A percentile compares a stretch with the other conserved stretches of the same genome.
phyloP scores from a whole-genome alignment of 441 rosid species.

The Gossypium gossypioides region DNA sequence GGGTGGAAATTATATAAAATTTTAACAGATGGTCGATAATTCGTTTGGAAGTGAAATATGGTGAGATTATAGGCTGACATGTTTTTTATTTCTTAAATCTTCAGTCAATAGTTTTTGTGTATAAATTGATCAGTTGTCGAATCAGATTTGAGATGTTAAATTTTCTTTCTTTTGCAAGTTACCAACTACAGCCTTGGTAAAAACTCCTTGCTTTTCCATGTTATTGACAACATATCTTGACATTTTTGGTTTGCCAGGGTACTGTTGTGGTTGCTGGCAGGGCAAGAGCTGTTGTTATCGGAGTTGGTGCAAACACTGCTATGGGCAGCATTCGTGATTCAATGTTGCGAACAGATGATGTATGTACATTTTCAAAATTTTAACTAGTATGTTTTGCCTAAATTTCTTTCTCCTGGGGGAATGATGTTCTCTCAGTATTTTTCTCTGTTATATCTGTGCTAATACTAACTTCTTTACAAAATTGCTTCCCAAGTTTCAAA shows the following conservation, averaged over 20 bases:
- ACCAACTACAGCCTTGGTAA: neutral
- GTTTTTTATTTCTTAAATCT: neutral
- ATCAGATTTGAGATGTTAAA: neutral
- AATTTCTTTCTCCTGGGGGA: neutral
- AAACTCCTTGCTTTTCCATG: conserved; percentile 4
- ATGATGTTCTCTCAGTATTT: conserved; percentile 6
- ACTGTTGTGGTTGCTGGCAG: conserved; percentile 85
- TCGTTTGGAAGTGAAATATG: neutral
- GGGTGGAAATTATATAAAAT: neutral
- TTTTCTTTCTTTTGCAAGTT: conserved; percentile 6
- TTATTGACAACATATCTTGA: conserved; percentile 6
- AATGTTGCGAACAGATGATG: conserved; percentile 88
- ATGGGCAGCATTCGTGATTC: conserved; percentile 98
- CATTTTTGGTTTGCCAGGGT: conserved; percentile 59
- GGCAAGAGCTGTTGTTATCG: conserved; percentile 88
- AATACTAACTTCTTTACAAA: neutral
- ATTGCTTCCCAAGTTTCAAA: conserved; percentile 2
- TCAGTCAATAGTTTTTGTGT: neutral
- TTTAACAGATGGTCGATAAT: neutral
- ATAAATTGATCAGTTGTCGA: neutral
- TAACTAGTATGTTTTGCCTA: conserved; percentile 8
- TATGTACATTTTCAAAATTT: conserved; percentile 27
- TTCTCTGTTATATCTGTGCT: neutral
- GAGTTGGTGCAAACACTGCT: conserved; percentile 91
- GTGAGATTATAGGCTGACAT: neutral